Evolutionary conservation across 371 early-diverging fungal genomes (phyloP), one percentile per base, ranked within the genome.

Genomic region (Mucor velutinosus): DNA sequence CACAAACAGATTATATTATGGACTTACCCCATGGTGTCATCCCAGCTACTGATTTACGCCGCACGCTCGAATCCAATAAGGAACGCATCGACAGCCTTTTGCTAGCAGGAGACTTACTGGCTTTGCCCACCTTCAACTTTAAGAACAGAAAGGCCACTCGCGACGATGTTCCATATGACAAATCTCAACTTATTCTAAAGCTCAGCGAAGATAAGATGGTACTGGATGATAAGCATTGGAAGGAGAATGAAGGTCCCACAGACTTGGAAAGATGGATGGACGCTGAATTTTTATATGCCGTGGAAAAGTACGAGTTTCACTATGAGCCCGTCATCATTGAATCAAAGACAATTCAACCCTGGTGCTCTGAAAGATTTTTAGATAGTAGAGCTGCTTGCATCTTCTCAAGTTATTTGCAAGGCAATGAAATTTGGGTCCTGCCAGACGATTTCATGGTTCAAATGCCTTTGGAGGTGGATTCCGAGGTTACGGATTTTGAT

Each of bases 291-390:
- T 23, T 81, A 11, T 84, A 84, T 55, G 41, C 76, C 10, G 75
- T 81, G 10, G 75, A 80, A 12, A 72, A 79, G 19, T 84, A 84
- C 29, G 81, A 84, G 56, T 74, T 75, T 17, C 80, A 81, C 57
- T 84, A 84, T 37, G 79, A 81, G 35, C 84, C 84, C 29, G 75
- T 84, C 1, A 77, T 80, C 7, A 75, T 84, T 41, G 74, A 77
- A 55, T 78, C 77, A 51, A 80, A 79, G 29, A 66, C 67, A 0
- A 69, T 76, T 10, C 80, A 78, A 19, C 81, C 82, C 27, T 84
- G 82, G 84, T 84, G 84, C 35, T 75, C 84, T 14, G 84, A 84
- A 32, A 66, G 81, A 11, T 84, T 84, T 43, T 67, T 81, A 56
- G 82, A 84, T 63, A 75, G 77, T 37, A 68, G 80, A 66, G 77